Conservation (phyloP, 1,139 yeast genomes). For the Protomyces macrosporus region DNA sequence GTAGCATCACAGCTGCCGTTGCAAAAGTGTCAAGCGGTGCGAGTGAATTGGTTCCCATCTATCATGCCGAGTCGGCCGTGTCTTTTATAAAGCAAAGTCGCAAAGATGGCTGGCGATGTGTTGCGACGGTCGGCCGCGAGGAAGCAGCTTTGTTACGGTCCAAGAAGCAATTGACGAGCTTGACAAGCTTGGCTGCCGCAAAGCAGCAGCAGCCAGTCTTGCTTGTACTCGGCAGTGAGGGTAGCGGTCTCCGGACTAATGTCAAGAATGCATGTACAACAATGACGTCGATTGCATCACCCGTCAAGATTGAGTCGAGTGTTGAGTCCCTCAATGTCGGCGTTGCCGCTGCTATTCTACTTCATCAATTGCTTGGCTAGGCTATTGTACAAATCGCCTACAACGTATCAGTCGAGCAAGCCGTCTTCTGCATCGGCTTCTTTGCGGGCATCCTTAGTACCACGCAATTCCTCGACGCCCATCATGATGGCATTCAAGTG, state of each 20-base stretch:
- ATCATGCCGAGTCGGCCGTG: slow-evolving; percentile 53
- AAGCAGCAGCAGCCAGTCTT: slow-evolving; percentile 1
- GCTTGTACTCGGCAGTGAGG: slow-evolving; percentile 15
- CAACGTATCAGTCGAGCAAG: not conserved
- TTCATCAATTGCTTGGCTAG: not conserved
- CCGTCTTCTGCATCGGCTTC: not conserved
- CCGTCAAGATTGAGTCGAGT: not conserved
- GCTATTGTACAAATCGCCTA: not conserved
- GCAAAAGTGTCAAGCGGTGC: slow-evolving; percentile 88
- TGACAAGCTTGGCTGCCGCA: not conserved
- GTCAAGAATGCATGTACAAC: slow-evolving; percentile 8
- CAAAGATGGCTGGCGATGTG: slow-evolving; percentile 62
- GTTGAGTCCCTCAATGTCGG: slow-evolving; percentile 21
- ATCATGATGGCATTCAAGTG: slow-evolving; percentile 16
- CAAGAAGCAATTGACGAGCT: not conserved
- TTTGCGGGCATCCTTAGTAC: not conserved
- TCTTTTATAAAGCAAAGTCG: slow-evolving; percentile 55
- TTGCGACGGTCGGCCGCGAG: slow-evolving; percentile 52
- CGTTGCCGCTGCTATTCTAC: slow-evolving; percentile 11
- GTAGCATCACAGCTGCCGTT: slow-evolving; percentile 70
- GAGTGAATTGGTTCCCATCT: slow-evolving; percentile 63
- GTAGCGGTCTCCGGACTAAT: slow-evolving; percentile 5
- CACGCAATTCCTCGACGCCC: slow-evolving; percentile 16
- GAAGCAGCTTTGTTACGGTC: not conserved
- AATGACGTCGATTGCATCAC: not conserved